Percentiles rank a stretch among this genome's conserved stretches.
Conservation (phyloP, 306 rosid genomes). For the Carpinus viminea region DNA sequence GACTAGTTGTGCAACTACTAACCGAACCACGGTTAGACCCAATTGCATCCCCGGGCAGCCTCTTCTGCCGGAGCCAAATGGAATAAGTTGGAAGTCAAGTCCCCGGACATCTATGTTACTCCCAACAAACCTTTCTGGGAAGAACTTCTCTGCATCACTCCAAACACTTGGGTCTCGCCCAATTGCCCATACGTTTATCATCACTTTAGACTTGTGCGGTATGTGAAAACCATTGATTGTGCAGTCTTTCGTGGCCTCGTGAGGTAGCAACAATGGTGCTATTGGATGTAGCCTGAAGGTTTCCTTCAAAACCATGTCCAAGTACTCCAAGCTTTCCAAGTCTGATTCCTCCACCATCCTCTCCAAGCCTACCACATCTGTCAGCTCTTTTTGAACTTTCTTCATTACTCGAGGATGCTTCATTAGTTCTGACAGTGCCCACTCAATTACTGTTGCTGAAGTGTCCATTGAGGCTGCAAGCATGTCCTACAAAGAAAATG, state of each 20-base stretch:
- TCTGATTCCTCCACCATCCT: slow-evolving; percentile 41
- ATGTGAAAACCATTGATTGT: slow-evolving; percentile 37
- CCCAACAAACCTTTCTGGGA: slow-evolving; percentile 39
- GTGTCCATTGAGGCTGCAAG: slow-evolving; percentile 24
- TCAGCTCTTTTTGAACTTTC: slow-evolving; percentile 47
- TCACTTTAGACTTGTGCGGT: slow-evolving; percentile 28
- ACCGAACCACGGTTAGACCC: slow-evolving; percentile 28
- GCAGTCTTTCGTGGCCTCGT: slow-evolving; percentile 28
- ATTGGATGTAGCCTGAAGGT: slow-evolving; percentile 37
- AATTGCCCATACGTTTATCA: slow-evolving; percentile 39
- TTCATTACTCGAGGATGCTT: slow-evolving; percentile 39
- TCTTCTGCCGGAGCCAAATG: slow-evolving; percentile 49
- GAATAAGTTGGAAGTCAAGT: slow-evolving; percentile 35
- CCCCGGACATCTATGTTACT: slow-evolving; percentile 27
- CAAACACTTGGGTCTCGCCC: slow-evolving; percentile 41
- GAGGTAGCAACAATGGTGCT: slow-evolving; percentile 35
- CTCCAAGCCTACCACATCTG: slow-evolving; percentile 28
- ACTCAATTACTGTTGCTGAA: slow-evolving; percentile 1
- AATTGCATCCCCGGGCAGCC: slow-evolving; percentile 45
- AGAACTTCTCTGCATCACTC: slow-evolving; percentile 38
- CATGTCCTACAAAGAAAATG: slow-evolving; percentile 19
- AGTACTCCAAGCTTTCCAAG: slow-evolving; percentile 28
- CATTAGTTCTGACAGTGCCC: slow-evolving; percentile 50
- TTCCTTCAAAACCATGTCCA: slow-evolving; percentile 48
- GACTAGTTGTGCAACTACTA: slow-evolving; percentile 41